phyloP scores from a whole-genome alignment of 768 basidiomycete species.

The Gloeopeniophorella convolvens region DNA sequence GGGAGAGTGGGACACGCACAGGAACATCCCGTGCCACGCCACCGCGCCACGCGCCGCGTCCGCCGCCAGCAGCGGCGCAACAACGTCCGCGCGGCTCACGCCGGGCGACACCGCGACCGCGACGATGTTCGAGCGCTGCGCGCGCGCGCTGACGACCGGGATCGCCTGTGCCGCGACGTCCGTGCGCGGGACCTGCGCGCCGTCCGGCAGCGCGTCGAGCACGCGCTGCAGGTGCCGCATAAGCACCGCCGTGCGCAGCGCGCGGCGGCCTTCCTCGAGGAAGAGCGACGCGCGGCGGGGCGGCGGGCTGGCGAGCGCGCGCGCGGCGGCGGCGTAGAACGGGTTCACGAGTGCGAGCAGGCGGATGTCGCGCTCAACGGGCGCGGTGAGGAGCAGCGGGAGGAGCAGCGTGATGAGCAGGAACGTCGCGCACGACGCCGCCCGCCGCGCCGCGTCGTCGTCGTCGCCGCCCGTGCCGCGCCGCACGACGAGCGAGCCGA shows the following conservation, averaged over 20 bases:
- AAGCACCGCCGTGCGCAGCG: constrained; percentile 55
- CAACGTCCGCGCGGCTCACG: constrained; percentile 62
- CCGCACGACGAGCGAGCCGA: constrained; percentile 45
- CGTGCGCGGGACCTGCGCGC: constrained; percentile 44
- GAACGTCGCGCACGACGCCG: constrained; percentile 62
- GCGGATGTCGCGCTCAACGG: constrained; percentile 86
- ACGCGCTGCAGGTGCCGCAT: constrained; percentile 80
- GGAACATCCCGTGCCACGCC: constrained; percentile 38
- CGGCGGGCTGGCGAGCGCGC: constrained; percentile 32
- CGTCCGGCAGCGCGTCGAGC: constrained; percentile 69
- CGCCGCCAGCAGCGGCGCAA: constrained; percentile 49
- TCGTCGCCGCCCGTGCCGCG: constrained; percentile 9
- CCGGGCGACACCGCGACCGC: constrained; percentile 71
- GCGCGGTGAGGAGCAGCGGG: constrained; percentile 73
- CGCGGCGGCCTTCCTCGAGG: constrained; percentile 56
- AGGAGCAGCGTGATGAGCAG: constrained; percentile 73
- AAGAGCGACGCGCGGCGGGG: constrained; percentile 28
- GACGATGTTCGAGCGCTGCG: constrained; percentile 68
- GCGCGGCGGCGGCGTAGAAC: constrained; percentile 77
- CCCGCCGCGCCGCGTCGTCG: constrained; percentile 38
- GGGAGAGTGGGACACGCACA: constrained; percentile 36
- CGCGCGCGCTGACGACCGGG: constrained; percentile 35
- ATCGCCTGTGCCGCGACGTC: constrained; percentile 27
- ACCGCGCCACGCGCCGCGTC: constrained; percentile 32
- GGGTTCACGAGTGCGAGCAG: constrained; percentile 83